Conservation (phyloP, 2,329 filamentous ascomycete species). For the Cladosporium sphaerospermum region DNA sequence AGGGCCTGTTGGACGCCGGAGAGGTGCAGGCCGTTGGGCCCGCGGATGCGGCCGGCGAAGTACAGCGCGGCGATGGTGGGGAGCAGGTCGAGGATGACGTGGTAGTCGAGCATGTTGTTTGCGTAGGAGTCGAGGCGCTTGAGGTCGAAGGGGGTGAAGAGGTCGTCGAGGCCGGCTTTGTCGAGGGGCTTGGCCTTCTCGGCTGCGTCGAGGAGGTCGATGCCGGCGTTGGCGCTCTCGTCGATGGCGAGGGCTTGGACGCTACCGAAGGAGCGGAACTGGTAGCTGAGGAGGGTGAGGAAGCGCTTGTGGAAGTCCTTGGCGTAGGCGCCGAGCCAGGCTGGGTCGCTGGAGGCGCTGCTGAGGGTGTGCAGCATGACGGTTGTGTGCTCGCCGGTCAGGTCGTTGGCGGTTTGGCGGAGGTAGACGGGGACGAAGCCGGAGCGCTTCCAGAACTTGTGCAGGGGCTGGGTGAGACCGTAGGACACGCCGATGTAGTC, state of each 20-base stretch:
- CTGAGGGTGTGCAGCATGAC: constrained; percentile 84
- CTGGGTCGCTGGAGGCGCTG: constrained; percentile 58
- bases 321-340: constrained; percentile 86
- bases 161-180: constrained; percentile 68
- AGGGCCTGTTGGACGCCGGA: constrained; percentile 81
- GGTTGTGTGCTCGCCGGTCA: constrained; percentile 95
- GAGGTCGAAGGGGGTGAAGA: constrained; percentile 85
- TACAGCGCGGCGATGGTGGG: constrained; percentile 76
- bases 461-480: constrained; percentile 76
- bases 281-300: constrained; percentile 79
- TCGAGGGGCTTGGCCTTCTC: constrained; percentile 52
- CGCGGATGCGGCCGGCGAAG: constrained; percentile 67
- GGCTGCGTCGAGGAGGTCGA: constrained; percentile 52
- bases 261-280: constrained; percentile 78
- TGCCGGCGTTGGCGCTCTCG: constrained; percentile 71
- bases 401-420: constrained; percentile 88
- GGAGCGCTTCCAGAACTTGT: constrained; percentile 94
- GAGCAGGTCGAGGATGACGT: constrained; percentile 89
- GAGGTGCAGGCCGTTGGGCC: constrained; percentile 52
- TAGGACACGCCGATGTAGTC: constrained; percentile 97
- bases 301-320: constrained; percentile 95
- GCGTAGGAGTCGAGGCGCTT: constrained; percentile 94
- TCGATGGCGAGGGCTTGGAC: constrained; percentile 79
- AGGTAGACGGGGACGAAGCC: constrained; percentile 86
- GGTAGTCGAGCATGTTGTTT: constrained; percentile 96